Base-by-base conservation (phyloP, 805 yeast species). In the Tanozyma kutaoensis region DNA sequence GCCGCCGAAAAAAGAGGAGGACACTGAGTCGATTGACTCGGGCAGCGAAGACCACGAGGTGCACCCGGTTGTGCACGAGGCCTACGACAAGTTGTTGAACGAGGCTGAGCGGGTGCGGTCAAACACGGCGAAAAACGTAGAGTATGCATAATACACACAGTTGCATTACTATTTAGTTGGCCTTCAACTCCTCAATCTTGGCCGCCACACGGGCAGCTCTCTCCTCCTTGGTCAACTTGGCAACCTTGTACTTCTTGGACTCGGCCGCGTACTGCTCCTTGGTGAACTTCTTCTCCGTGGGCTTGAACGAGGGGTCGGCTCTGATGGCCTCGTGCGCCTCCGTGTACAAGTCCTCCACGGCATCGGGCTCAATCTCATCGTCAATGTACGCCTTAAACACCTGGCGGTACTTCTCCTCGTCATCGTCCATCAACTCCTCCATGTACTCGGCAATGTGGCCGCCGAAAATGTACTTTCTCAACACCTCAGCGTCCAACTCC, bases 381-480 rank as follows among this genome's bases (percentile, higher is more conserved):
- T 76, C 95, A 48, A 91, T 63, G 88, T 91, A 91, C 53, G 85
- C 74, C 72, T 80, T 77, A 93, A 88, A 88, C 60, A 88, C 73
- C 58, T 81, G 74, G 66, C 76, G 76, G 95, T 76, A 88, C 72
- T 91, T 88, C 76, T 88, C 98, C 74, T 88, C 98, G 79, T 88
- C 98, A 65, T 88, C 98, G 57, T 91, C 98, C 65, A 91, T 88
- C 62, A 91, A 81, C 75, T 88, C 97, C 76, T 91, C 98, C 95
- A 91, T 91, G 91, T 91, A 91, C 76, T 91, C 97, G 57, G 98
- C 77, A 58, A 91, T 86, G 80, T 91, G 98, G 66, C 97, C 97
- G 73, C 94, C 97, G 60, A 88, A 79, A 74, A 91, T 91, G 93
- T 91, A 91, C 69, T 82, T 84, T 84, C 96, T 84, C 65, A 91